Evolutionary conservation across 78 protist species (phyloP), one percentile per base, ranked within the genome.

Genomic region (Chrysochromulina tobinii): DNA sequence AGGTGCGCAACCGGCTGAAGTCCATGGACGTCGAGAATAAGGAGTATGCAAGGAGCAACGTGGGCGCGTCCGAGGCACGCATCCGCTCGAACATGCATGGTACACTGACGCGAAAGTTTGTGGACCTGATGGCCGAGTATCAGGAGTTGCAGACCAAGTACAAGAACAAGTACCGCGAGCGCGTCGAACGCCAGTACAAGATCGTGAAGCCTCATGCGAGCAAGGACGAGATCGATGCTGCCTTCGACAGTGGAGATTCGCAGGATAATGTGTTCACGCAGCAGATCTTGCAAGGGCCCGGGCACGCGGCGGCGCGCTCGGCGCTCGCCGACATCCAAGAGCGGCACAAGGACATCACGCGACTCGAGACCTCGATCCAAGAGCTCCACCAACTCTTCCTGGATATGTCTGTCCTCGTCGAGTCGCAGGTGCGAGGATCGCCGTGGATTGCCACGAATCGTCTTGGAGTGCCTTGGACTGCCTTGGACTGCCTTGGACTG

Each of bases 381-480:
- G 98, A 97, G 94, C 89, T 97, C 77, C 96, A 97, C 92, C 95
- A 95, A 69, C 89, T 97, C 54, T 96, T 97, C 83, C 58, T 92
- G 23, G 98, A 97, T 84, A 95, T 97, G 95, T 95, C 97, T 14
- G 93, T 69, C n/a, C 79, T 69, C 79, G 79, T 69, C 79, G 83
- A 50, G 23, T 4, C 84, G 59, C 84, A 75, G 84, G 95, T 38
- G 38, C 38, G 38, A 38, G 38, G 38, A 38, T 38, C 38, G 38
- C 38, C 38, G 38, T 38, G 38, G 38, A 38, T 38, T 38, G 38
- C 38, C 38, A 38, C 38, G 38, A 38, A 38, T 38, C 38, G 38
- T 38, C 38, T 38, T 38, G 38, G 38, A 38, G 38, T 38, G 38
- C 38, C 38, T 38, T 38, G 38, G 38, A 38, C 38, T 38, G 38